Percentiles rank a stretch among this genome's conserved stretches.
These are phyloP conservation scores for Trichoderma aggressivum DNA, from an alignment of 2,329 filamentous ascomycete genomes.

Conservation along the genomic window DNA sequence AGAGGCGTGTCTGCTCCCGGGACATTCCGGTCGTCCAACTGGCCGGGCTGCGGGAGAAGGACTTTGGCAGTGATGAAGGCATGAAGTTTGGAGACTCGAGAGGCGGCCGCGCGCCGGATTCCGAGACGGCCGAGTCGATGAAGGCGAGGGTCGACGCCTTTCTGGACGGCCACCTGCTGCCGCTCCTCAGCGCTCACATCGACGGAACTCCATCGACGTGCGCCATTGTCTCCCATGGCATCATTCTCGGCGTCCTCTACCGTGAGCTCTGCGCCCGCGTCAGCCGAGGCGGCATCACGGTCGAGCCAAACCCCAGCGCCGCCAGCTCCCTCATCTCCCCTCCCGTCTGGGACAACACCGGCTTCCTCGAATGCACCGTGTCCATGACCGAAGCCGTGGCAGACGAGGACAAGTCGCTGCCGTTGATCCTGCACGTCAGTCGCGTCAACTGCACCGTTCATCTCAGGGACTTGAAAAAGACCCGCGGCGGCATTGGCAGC, in stretches of 20 bases:
- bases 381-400: constrained; percentile 9
- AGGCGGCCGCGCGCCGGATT: constrained; percentile 41
- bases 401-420: constrained; percentile 27
- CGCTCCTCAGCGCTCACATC: constrained; percentile 36
- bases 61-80: constrained; percentile 71
- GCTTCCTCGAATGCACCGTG: constrained; percentile 39
- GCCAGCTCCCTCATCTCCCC: constrained; percentile 23
- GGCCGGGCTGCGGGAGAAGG: constrained; percentile 62
- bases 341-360: constrained; percentile 53
- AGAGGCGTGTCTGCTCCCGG: constrained; percentile 31
- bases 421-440: constrained; percentile 47
- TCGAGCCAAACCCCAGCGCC: constrained; percentile 21
- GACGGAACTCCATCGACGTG: constrained; percentile 34
- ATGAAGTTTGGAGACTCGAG: constrained; percentile 48
- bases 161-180: constrained; percentile 60
- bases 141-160: constrained; percentile 61
- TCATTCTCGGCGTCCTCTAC: constrained; percentile 71
- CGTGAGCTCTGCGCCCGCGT: constrained; percentile 58
- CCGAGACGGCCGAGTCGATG: constrained; percentile 69
- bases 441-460: constrained; percentile 69
- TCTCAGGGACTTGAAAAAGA: constrained; percentile 70
- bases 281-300: constrained; percentile 18
- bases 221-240: constrained; percentile 77
- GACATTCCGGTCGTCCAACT: constrained; percentile 26
- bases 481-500: constrained; percentile 78